Percentiles rank a stretch among this genome's conserved stretches.
Evolutionary conservation across 192 early-diverging fungal genomes (phyloP).

Genomic region (Haplosporangium gracile): DNA sequence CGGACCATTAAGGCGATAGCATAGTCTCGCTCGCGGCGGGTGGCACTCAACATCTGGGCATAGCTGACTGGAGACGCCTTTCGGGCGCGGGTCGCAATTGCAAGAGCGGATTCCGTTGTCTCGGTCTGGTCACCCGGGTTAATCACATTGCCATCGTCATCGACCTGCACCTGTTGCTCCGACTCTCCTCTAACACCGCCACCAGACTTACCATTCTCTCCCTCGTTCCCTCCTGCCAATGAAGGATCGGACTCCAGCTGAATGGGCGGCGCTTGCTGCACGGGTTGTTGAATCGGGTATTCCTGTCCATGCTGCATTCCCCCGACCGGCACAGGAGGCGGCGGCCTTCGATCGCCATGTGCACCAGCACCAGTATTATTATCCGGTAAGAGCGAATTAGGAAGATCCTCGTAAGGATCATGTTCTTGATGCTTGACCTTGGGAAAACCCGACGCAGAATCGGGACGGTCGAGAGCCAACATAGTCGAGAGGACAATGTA

Average conservation of each 20-base stretch:
- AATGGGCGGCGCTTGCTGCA: slow-evolving; percentile 14
- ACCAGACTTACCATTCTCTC: not conserved
- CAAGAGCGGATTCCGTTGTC: not conserved
- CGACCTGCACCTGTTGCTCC: not conserved
- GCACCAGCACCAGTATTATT: not conserved
- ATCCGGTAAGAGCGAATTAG: not conserved
- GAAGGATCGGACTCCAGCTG: slow-evolving; percentile 12
- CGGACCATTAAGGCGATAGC: slow-evolving; percentile 42
- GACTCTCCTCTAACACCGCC: not conserved
- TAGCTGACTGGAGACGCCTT: slow-evolving; percentile 40
- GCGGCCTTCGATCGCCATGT: not conserved
- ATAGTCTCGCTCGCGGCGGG: slow-evolving; percentile 50
- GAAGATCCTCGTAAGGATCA: slow-evolving; percentile 28
- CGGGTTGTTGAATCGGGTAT: not conserved
- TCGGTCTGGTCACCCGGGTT: not conserved
- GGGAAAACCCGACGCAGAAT: not conserved
- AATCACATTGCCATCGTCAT: slow-evolving; percentile 23
- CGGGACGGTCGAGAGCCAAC: not conserved
- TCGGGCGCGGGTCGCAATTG: slow-evolving; percentile 12
- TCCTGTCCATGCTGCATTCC: not conserved
- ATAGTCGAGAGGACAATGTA: slow-evolving; percentile 44
- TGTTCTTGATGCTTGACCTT: slow-evolving; percentile 16
- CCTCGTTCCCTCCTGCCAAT: not conserved
- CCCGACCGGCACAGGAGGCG: not conserved
- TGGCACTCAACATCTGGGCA: slow-evolving; percentile 30